A percentile compares a stretch with the other conserved stretches of the same genome.
Evolutionary conservation across 352 stramenopile species (phyloP).

Genomic region (Hyaloperonospora arabidopsidis): DNA sequence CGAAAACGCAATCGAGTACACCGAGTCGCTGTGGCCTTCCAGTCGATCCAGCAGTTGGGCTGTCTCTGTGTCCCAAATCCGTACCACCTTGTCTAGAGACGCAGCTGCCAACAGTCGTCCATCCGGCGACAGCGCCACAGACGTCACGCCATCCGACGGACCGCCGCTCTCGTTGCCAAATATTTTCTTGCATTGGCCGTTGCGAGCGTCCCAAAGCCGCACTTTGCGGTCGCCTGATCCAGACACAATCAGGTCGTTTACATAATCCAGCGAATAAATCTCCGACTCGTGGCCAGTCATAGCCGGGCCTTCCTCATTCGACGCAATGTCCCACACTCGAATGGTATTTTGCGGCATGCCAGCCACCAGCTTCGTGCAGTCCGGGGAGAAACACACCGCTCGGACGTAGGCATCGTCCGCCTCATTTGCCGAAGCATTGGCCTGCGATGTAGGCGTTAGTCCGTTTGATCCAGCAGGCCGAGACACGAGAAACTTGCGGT

Average conservation of each 20-base stretch:
- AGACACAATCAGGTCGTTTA: conserved; percentile 84
- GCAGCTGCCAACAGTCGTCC: conserved; percentile 66
- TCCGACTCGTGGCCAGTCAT: conserved; percentile 82
- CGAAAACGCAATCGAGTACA: conserved; percentile 85
- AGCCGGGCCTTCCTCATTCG: conserved; percentile 73
- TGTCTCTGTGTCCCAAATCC: conserved; percentile 82
- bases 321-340: conserved; percentile 79
- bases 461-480: conserved; percentile 44
- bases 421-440: conserved; percentile 46
- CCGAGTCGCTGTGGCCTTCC: conserved; percentile 79
- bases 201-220: conserved; percentile 75
- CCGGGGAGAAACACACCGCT: conserved; percentile 78
- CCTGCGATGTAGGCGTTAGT: conserved; percentile 35
- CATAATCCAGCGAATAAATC: conserved; percentile 83
- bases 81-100: conserved; percentile 80
- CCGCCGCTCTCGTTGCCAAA: conserved; percentile 77
- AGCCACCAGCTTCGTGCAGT: conserved; percentile 79
- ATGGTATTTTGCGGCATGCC: conserved; percentile 86
- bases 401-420: conserved; percentile 76
- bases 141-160: conserved; percentile 74
- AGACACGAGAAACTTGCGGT: conserved; percentile 76
- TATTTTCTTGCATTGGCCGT: conserved; percentile 76
- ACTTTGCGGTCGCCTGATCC: conserved; percentile 78
- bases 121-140: conserved; percentile 70
- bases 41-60: conserved; percentile 72